Evolutionary conservation across 2,329 filamentous ascomycete genomes (phyloP).

Genomic region (Colletotrichum costaricense): DNA sequence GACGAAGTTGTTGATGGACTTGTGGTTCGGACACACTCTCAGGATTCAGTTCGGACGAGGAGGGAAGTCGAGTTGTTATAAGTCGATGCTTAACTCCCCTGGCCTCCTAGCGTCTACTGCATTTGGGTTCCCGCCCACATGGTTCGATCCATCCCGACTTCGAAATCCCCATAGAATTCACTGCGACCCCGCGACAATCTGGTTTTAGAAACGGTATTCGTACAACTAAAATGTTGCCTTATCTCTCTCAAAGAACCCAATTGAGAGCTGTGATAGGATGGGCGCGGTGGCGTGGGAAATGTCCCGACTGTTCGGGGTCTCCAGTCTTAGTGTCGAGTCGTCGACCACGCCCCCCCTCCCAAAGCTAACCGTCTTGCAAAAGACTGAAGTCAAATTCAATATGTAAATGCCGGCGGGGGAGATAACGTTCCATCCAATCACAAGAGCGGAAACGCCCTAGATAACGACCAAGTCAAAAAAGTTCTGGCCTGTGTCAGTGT

Average conservation of each 20-base stretch:
- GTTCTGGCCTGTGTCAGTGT: background rate
- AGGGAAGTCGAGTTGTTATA: conserved; percentile 11
- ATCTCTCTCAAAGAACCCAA: conserved; percentile 2
- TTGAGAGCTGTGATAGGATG: conserved; percentile 13
- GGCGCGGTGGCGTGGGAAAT: background rate
- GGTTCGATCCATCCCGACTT: conserved; percentile 27
- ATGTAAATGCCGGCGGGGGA: conserved; percentile 32
- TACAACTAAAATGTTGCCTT: conserved; percentile 16
- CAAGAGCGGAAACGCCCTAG: background rate
- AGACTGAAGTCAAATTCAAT: conserved; percentile 21
- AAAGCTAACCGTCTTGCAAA: background rate
- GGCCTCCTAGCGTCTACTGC: background rate
- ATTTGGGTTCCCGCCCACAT: conserved; percentile 22
- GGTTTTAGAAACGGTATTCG: conserved; percentile 31
- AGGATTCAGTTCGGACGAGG: background rate
- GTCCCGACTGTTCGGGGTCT: conserved; percentile 6
- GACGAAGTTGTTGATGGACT: background rate
- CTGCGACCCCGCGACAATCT: conserved; percentile 24
- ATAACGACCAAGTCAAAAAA: conserved; percentile 3
- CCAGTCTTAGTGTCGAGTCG: background rate
- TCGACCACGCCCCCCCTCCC: background rate
- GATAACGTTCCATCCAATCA: conserved; percentile 28
- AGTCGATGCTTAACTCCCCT: background rate
- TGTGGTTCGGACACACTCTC: background rate
- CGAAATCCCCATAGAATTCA: conserved; percentile 12